These are phyloP conservation scores for Candida albicans DNA, from an alignment of 1,139 yeast species.

Conservation along the genomic window DNA sequence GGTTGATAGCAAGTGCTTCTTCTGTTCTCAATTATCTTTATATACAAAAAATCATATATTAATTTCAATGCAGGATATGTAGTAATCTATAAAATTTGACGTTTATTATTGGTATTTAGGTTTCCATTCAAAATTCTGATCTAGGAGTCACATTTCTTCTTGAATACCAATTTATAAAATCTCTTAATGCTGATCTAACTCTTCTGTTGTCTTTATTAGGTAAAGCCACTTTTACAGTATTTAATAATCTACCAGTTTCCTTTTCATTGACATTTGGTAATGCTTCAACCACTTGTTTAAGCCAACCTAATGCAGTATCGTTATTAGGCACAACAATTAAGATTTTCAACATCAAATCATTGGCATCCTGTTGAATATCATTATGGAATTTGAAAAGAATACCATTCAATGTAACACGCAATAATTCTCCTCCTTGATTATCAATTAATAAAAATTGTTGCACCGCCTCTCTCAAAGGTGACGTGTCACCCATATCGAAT, in stretches of 20 bases:
- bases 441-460: conserved; percentile 36
- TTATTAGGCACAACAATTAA: conserved; percentile 51
- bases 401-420: conserved; percentile 60
- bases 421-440: conserved; percentile 59
- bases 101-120: no score
- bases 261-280: conserved; percentile 67
- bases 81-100: no score
- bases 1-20: no score
- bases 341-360: conserved; percentile 69
- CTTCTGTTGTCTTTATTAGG: conserved; percentile 71
- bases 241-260: conserved; percentile 63
- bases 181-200: conserved; percentile 67
- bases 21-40: no score
- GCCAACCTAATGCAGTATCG: conserved; percentile 56
- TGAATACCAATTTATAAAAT: conserved; percentile 79
- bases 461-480: conserved; percentile 50
- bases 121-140: conserved; percentile 22
- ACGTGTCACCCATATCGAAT: conserved; percentile 46
- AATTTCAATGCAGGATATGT: no score
- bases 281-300: conserved; percentile 51
- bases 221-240: conserved; percentile 58
- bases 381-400: conserved; percentile 69
- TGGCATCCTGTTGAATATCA: conserved; percentile 73
- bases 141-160: conserved; percentile 71
- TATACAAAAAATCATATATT: no score